Percentiles rank a stretch among this genome's conserved stretches.
Conservation (phyloP, 345 rosid species). For the Reutealis trisperma region DNA sequence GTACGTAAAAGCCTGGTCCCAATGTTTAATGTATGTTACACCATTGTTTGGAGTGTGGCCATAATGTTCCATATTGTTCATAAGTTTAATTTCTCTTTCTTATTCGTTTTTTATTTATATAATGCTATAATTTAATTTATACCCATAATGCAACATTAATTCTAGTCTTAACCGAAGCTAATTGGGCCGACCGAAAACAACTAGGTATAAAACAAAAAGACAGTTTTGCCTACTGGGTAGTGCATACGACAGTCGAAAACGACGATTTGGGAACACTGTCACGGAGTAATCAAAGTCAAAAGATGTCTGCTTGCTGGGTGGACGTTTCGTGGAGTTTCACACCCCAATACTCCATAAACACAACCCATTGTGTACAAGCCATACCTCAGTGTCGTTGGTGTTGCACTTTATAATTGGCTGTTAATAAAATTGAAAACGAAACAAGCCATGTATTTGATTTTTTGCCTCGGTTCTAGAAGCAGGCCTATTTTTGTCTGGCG, state of each 20-base stretch:
- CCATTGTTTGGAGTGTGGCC: too few species aligned
- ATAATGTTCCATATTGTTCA: too few species aligned
- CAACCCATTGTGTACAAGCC: not conserved
- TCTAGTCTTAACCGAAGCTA: not conserved
- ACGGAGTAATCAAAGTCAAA: not conserved
- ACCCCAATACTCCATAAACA: too few species aligned
- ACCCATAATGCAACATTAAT: too few species aligned
- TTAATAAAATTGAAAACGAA: not conserved
- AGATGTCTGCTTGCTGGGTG: not conserved
- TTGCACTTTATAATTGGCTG: not conserved
- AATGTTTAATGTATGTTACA: too few species aligned
- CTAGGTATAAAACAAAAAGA: not conserved
- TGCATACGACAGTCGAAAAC: not conserved
- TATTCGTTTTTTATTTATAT: too few species aligned
- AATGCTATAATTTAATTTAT: too few species aligned
- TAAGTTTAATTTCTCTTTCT: too few species aligned
- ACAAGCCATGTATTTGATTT: not conserved
- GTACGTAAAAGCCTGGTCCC: too few species aligned
- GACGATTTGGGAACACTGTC: not conserved
- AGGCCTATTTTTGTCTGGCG: not conserved
- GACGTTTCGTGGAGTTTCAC: not conserved
- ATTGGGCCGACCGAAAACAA: not conserved
- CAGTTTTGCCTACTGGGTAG: not conserved
- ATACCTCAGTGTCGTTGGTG: not conserved
- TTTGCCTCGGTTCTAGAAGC: not conserved